Percentiles rank a stretch among this genome's conserved stretches.
Conservation (phyloP, 805 yeast species). For the Yamadazyma ubonensis region DNA sequence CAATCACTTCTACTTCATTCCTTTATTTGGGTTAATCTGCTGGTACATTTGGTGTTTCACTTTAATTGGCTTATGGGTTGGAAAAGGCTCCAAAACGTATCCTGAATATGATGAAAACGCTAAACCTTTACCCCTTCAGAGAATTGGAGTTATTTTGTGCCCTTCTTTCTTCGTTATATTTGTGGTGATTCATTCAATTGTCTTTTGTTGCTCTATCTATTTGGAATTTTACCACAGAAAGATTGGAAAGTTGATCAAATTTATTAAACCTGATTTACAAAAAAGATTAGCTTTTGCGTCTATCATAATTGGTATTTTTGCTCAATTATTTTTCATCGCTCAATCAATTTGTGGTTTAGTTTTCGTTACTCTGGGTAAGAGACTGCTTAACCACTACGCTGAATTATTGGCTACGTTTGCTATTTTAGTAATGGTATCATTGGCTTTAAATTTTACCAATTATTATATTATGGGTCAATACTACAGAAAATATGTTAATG, state of each 20-base stretch:
- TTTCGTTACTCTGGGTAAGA: conserved; percentile 16
- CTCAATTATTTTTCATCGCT: conserved; percentile 23
- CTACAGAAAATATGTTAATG: conserved; percentile 27
- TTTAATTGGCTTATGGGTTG: conserved; percentile 22
- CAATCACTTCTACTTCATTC: conserved; percentile 26
- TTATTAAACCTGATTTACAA: conserved; percentile 24
- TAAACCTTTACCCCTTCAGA: conserved; percentile 24
- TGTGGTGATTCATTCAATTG: conserved; percentile 22
- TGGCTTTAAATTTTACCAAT: conserved; percentile 26
- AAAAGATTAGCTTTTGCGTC: conserved; percentile 25
- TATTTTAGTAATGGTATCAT: conserved; percentile 24
- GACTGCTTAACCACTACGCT: conserved; percentile 23
- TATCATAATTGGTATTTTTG: conserved; percentile 21
- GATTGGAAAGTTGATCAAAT: conserved; percentile 29
- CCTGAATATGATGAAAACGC: conserved; percentile 23
- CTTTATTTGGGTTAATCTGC: conserved; percentile 25
- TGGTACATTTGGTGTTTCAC: conserved; percentile 25
- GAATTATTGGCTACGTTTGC: conserved; percentile 25
- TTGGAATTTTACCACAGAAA: conserved; percentile 28
- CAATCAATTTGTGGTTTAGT: conserved; percentile 20
- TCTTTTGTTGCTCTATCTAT: conserved; percentile 23
- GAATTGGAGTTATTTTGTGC: conserved; percentile 23
- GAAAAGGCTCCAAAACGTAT: conserved; percentile 20
- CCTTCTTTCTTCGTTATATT: conserved; percentile 25
- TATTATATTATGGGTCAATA: conserved; percentile 31